Conservation (phyloP, 306 rosid species). For the Acacia melanoxylon region DNA sequence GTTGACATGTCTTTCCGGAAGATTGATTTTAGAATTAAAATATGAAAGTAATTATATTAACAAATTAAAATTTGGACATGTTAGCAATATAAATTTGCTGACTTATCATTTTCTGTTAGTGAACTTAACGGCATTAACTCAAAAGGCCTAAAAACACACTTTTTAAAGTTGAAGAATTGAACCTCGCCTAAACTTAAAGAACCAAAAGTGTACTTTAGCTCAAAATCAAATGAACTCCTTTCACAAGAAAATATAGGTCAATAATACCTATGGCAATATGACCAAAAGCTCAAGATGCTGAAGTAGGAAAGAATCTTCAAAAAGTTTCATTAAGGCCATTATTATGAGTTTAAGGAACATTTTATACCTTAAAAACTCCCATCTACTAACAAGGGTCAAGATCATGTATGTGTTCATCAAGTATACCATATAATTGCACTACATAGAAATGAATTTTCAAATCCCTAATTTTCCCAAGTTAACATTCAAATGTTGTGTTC, state of each 20-base stretch:
- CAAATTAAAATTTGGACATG: no score
- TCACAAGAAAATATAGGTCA: neutral
- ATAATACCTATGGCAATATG: constrained; percentile 5
- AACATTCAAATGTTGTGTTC: neutral
- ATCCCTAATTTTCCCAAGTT: neutral
- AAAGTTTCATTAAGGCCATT: neutral
- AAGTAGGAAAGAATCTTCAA: neutral
- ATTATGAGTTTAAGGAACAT: neutral
- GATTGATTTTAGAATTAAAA: no score
- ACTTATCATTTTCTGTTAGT: no score
- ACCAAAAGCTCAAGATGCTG: neutral
- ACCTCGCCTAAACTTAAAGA: no score
- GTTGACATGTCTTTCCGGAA: no score
- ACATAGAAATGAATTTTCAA: neutral
- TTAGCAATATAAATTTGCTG: no score
- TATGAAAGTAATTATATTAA: no score
- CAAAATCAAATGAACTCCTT: neutral
- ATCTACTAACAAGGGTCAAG: neutral
- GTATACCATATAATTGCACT: neutral
- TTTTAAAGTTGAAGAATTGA: no score
- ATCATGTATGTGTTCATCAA: neutral
- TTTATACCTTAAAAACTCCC: neutral
- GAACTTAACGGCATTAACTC: no score
- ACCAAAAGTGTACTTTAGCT: no score
- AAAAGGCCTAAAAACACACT: no score